Evolutionary conservation across 1,139 yeast species (phyloP).

Genomic region (Taphrina deformans): DNA sequence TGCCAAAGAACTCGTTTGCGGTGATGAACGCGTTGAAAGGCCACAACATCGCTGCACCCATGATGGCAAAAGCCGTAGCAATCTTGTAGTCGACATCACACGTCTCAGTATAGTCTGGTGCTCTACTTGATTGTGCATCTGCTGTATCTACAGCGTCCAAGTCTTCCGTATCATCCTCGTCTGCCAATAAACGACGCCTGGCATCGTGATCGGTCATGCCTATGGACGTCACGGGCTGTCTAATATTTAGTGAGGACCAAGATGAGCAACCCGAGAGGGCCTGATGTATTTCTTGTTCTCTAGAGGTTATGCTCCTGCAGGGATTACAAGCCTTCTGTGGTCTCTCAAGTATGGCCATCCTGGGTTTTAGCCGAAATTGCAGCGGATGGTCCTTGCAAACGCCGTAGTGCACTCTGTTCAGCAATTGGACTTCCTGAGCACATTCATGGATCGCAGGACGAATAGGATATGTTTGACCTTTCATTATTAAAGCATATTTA

Average conservation of each 20-base stretch:
- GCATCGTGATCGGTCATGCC: neutral
- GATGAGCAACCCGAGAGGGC: too few relatives aligned
- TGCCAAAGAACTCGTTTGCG: slow-evolving; percentile 78
- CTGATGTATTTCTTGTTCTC: too few relatives aligned
- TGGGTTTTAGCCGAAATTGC: neutral
- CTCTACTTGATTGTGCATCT: neutral
- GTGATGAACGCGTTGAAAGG: slow-evolving; percentile 94
- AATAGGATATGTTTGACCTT: too few relatives aligned
- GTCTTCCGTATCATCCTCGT: slow-evolving; percentile 1
- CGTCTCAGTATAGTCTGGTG: neutral
- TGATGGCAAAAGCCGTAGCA: slow-evolving; percentile 17
- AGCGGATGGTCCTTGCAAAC: neutral
- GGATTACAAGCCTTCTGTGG: too few relatives aligned
- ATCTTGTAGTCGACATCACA: neutral
- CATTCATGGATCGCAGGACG: too few relatives aligned
- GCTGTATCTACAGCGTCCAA: neutral
- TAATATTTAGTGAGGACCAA: too few relatives aligned
- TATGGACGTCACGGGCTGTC: neutral
- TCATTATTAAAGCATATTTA: too few relatives aligned
- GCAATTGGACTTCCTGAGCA: too few relatives aligned
- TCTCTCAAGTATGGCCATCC: too few relatives aligned
- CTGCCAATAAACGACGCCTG: slow-evolving; percentile 1
- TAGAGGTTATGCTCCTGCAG: too few relatives aligned
- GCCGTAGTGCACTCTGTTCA: too few relatives aligned
- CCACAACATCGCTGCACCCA: slow-evolving; percentile 69